Evolutionary conservation across 306 rosid species (phyloP), one percentile per base, ranked within the genome.

Genomic region (Pyrus bretschneideri): DNA sequence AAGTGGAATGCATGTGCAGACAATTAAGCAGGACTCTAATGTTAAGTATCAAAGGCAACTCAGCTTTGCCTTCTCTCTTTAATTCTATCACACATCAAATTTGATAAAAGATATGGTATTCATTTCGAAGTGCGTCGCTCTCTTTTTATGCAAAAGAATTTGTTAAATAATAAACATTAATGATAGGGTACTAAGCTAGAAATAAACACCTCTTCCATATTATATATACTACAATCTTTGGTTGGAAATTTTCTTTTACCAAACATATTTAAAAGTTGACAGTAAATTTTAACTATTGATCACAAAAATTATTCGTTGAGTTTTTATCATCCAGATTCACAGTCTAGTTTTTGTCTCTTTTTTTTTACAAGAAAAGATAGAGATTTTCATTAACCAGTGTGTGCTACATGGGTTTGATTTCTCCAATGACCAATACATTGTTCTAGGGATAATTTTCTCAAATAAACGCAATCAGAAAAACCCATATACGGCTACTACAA

Each of bases 1-100:
- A 95, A 92, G 97, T 86, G 98, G 97, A 85, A 79, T 90, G 97
- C 98, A 95, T 92, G 98, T 92, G 98, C 91, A 84, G 90, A 93
- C 96, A 87, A 88, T 57, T 25, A 60, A 64, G 93, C 77, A 91
- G 88, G 89, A 70, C 93, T 79, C 42, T 31, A 87, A 69, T 91
- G 52, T 51, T 91, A 30, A 81, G 91, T 87, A 87, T 83, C 93
- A 88, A 93, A 90, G 93, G 94, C 94, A 78, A 84, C 80, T 87
- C 84, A 87, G 87, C 97, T 90, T 86, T 94, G 88, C 85, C 78
- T 68, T 78, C 70, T 74, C 75, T 76, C 74, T 75, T 70, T 64
- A 31, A 64, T 17, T 81, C 83, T 67, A 44, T 55, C 71, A 4
- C 52, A 35, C 81, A 71, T 78, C 87, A 85, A 82, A 87, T 81